Conservation (phyloP, 2,329 filamentous ascomycete species). For the Orbilia blumenaviensis region DNA sequence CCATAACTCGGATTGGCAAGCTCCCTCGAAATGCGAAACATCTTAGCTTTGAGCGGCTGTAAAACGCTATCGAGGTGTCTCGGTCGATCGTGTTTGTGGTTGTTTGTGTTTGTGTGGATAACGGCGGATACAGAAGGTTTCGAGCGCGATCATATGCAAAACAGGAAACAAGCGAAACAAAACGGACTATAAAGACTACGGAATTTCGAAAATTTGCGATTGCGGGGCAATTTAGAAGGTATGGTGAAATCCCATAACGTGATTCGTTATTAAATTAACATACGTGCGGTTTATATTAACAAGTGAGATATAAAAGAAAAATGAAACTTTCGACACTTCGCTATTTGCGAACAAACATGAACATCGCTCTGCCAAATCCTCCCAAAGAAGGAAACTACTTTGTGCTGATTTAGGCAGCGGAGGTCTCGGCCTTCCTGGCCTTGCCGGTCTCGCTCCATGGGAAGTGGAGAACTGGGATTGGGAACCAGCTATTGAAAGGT, state of each 20-base stretch:
- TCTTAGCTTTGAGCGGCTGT: background rate
- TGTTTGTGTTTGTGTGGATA: too few species aligned
- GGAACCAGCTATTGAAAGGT: slow-evolving; percentile 37
- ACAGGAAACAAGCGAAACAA: background rate
- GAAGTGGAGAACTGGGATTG: slow-evolving; percentile 59
- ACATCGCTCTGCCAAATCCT: slow-evolving; percentile 15
- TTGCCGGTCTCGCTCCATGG: slow-evolving; percentile 60
- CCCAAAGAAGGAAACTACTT: background rate
- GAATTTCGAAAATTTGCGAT: slow-evolving; percentile 11
- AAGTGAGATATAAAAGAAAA: slow-evolving; percentile 28
- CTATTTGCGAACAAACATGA: slow-evolving; percentile 7
- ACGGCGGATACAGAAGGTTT: slow-evolving; percentile 14
- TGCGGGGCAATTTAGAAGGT: background rate
- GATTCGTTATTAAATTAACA: slow-evolving; percentile 43
- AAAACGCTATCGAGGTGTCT: slow-evolving; percentile 6
- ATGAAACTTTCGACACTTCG: slow-evolving; percentile 1
- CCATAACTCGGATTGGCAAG: background rate
- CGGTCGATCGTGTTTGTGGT: too few species aligned
- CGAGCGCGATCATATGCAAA: slow-evolving; percentile 3
- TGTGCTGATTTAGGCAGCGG: slow-evolving; percentile 23
- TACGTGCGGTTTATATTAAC: slow-evolving; percentile 27
- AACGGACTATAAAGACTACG: background rate
- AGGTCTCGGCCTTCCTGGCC: slow-evolving; percentile 47
- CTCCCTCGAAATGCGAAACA: background rate
- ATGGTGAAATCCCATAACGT: slow-evolving; percentile 23